Conservation (phyloP, 768 basidiomycete genomes). For the Hydnum rufescens region DNA sequence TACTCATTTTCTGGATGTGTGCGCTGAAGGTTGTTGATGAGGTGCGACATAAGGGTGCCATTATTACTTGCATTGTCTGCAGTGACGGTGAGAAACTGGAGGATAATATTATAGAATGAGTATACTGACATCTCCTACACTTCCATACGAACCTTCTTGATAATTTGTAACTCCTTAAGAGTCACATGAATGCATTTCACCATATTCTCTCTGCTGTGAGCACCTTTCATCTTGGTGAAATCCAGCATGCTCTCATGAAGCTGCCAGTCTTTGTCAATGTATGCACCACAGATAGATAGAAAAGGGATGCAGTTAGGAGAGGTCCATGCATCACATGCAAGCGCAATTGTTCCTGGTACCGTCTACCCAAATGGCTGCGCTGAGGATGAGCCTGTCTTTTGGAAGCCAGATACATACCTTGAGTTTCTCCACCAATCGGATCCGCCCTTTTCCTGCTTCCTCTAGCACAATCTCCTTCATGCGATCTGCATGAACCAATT, state of each 20-base stretch:
- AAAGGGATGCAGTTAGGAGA: background rate
- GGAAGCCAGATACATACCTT: slow-evolving; percentile 5
- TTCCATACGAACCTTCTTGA: background rate
- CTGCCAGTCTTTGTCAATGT: slow-evolving; percentile 1
- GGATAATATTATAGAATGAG: background rate
- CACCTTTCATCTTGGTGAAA: background rate
- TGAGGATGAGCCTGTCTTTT: background rate
- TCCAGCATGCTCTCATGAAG: background rate
- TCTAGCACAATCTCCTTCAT: slow-evolving; percentile 11
- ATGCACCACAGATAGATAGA: background rate
- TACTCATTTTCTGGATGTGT: background rate
- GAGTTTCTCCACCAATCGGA: slow-evolving; percentile 10
- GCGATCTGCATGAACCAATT: slow-evolving; percentile 5
- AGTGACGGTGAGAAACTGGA: background rate
- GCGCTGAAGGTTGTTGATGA: background rate
- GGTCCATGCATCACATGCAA: slow-evolving; percentile 2
- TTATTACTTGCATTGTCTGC: background rate
- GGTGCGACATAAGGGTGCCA: background rate
- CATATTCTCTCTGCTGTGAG: slow-evolving; percentile 4
- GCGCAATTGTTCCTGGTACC: background rate
- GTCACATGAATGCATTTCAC: background rate
- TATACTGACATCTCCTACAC: background rate
- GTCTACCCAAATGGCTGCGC: background rate
- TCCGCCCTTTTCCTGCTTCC: slow-evolving; percentile 10
- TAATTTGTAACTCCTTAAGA: background rate